phyloP scores from a whole-genome alignment of 495 filamentous ascomycete species.

The Penicillium steckii region DNA sequence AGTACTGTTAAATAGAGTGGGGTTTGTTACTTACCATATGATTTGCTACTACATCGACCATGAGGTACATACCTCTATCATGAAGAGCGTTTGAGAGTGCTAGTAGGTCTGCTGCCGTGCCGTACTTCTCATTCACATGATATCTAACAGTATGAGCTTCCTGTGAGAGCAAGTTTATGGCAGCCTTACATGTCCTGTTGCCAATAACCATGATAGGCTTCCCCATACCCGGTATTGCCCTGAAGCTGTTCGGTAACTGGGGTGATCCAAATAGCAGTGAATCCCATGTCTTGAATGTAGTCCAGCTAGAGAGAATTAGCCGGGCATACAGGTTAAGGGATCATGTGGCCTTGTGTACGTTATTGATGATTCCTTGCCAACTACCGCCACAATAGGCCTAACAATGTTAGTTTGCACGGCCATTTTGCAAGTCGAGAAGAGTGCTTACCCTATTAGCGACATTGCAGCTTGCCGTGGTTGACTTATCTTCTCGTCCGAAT shows the following conservation, averaged over 20 bases:
- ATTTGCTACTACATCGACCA: constrained; percentile 82
- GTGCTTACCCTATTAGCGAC: constrained; percentile 34
- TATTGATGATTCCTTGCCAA: constrained; percentile 69
- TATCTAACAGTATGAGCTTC: constrained; percentile 33
- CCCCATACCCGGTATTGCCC: constrained; percentile 48
- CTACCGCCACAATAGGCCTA: constrained; percentile 71
- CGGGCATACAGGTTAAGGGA: background rate
- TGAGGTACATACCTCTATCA: constrained; percentile 65
- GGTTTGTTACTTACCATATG: constrained; percentile 59
- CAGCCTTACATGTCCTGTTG: constrained; percentile 60
- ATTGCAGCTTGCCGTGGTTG: constrained; percentile 55
- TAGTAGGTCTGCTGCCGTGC: constrained; percentile 59
- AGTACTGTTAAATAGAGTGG: constrained; percentile 56
- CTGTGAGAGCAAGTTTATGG: background rate
- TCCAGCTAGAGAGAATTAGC: constrained; percentile 30
- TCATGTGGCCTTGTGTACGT: constrained; percentile 36
- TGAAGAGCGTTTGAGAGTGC: constrained; percentile 60
- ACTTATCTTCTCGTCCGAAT: constrained; percentile 66
- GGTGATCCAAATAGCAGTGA: constrained; percentile 81
- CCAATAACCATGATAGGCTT: constrained; percentile 76
- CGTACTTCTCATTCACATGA: constrained; percentile 62
- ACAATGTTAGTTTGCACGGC: background rate
- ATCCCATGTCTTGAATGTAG: constrained; percentile 71
- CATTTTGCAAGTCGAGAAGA: background rate
- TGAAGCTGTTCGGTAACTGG: constrained; percentile 65